phyloP scores from a whole-genome alignment of 163 green algal genomes.

The Scenedesmus sp. region DNA sequence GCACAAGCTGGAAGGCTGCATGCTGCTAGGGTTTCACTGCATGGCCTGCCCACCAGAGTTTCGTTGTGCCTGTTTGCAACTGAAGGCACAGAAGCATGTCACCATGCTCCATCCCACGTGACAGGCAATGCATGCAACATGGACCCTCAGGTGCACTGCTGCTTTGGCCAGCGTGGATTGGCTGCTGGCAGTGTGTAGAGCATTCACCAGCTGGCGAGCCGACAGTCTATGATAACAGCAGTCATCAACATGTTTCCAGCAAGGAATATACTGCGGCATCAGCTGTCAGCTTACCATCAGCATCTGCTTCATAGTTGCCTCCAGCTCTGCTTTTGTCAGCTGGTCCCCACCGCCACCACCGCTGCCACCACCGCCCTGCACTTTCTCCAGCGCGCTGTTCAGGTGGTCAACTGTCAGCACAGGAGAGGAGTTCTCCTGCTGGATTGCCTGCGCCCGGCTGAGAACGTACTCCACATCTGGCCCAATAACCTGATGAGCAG shows the following conservation, averaged over 20 bases:
- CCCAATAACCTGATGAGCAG: slow-evolving; percentile 25
- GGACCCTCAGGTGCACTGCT: neutral
- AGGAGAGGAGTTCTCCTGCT: slow-evolving; percentile 32
- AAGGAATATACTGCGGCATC: neutral
- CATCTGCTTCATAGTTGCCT: slow-evolving; percentile 75
- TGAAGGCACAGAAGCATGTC: too few relatives aligned
- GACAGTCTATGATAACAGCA: too few relatives aligned
- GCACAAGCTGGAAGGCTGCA: too few relatives aligned
- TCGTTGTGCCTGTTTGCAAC: too few relatives aligned
- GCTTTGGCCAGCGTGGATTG: neutral
- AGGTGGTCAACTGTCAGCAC: slow-evolving; percentile 43
- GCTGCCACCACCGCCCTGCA: slow-evolving; percentile 10
- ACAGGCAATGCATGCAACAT: neutral
- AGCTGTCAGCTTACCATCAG: slow-evolving; percentile 43
- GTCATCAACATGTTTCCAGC: neutral
- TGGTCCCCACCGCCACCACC: slow-evolving; percentile 15
- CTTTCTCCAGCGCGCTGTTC: slow-evolving; percentile 29
- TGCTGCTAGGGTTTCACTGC: too few relatives aligned
- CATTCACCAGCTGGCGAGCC: too few relatives aligned
- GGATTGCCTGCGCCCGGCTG: slow-evolving; percentile 51
- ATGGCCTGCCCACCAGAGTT: too few relatives aligned
- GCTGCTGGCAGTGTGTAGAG: neutral
- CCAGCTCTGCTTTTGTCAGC: slow-evolving; percentile 70
- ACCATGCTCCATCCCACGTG: too few relatives aligned
- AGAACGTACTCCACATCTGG: slow-evolving; percentile 59